These are phyloP conservation scores for Xylaria telfairii DNA, from an alignment of 495 filamentous ascomycete species.

Conservation along the genomic window DNA sequence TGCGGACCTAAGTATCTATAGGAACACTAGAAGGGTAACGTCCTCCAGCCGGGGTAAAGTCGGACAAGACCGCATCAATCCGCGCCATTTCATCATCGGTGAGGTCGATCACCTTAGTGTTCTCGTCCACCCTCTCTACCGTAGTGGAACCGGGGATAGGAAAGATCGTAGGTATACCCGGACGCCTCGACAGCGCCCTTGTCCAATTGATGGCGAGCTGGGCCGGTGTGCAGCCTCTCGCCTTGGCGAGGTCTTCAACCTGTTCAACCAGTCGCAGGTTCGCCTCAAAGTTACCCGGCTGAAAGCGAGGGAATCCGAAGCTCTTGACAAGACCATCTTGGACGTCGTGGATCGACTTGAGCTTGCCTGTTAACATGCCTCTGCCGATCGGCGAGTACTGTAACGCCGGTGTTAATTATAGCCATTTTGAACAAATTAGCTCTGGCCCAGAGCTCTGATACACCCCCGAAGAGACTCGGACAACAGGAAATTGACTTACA, in stretches of 20 bases:
- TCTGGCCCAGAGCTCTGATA: neutral
- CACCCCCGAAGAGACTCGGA: neutral
- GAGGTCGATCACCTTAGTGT: slow-evolving; percentile 51
- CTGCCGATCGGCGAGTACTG: slow-evolving; percentile 38
- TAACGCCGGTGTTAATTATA: neutral
- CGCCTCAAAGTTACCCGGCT: slow-evolving; percentile 64
- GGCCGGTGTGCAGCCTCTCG: slow-evolving; percentile 71
- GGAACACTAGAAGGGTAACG: slow-evolving; percentile 25
- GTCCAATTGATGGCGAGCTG: slow-evolving; percentile 86
- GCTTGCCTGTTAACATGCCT: slow-evolving; percentile 60
- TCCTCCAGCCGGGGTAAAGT: slow-evolving; percentile 47
- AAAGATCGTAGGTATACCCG: slow-evolving; percentile 69
- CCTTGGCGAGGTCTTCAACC: slow-evolving; percentile 67
- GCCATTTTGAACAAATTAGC: neutral
- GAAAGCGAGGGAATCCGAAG: slow-evolving; percentile 65
- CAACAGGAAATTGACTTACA: neutral
- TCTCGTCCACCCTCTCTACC: slow-evolving; percentile 55
- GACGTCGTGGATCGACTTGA: slow-evolving; percentile 66
- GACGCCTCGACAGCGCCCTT: slow-evolving; percentile 48
- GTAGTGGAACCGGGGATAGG: slow-evolving; percentile 80
- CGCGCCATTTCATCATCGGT: slow-evolving; percentile 54
- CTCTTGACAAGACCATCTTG: slow-evolving; percentile 58
- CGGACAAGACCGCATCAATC: slow-evolving; percentile 53
- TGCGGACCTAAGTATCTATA: slow-evolving; percentile 39
- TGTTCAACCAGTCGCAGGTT: slow-evolving; percentile 74